These are phyloP conservation scores for Diplotaxis tenuifolia DNA, from an alignment of 345 rosid genomes.

Conservation along the genomic window DNA sequence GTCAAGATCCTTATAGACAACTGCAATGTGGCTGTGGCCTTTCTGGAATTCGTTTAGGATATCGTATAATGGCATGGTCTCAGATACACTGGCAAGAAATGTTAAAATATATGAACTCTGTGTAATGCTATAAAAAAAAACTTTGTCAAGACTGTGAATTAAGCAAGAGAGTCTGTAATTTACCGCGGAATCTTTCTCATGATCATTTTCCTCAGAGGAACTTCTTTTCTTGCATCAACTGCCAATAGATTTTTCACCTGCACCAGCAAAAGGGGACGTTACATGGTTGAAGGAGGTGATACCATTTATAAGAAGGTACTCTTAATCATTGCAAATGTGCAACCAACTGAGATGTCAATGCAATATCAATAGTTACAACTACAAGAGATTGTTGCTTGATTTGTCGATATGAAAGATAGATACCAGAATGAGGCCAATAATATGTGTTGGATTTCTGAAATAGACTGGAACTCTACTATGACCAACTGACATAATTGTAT, in stretches of 20 bases:
- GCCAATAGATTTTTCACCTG: slow-evolving; percentile 89
- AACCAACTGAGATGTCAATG: not conserved
- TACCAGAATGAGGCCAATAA: slow-evolving; percentile 93
- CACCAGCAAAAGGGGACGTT: slow-evolving; percentile 15
- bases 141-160: not conserved
- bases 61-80: slow-evolving; percentile 82
- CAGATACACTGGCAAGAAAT: slow-evolving; percentile 59
- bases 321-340: not conserved
- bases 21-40: slow-evolving; percentile 97
- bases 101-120: not conserved
- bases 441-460: slow-evolving; percentile 60
- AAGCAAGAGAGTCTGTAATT: not conserved
- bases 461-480: slow-evolving; percentile 97
- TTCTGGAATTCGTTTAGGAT: slow-evolving; percentile 94
- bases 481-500: slow-evolving; percentile 82
- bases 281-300: too few relatives aligned
- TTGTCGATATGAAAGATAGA: slow-evolving; percentile 23
- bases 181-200: slow-evolving; percentile 93
- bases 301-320: not conserved
- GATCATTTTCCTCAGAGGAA: slow-evolving; percentile 77
- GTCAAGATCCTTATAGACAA: slow-evolving; percentile 71
- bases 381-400: too few relatives aligned
- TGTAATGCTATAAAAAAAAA: not conserved
- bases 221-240: slow-evolving; percentile 68
- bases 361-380: too few relatives aligned